These are phyloP conservation scores for Monilinia polystroma DNA, from an alignment of 2,329 filamentous ascomycete genomes.

Conservation along the genomic window DNA sequence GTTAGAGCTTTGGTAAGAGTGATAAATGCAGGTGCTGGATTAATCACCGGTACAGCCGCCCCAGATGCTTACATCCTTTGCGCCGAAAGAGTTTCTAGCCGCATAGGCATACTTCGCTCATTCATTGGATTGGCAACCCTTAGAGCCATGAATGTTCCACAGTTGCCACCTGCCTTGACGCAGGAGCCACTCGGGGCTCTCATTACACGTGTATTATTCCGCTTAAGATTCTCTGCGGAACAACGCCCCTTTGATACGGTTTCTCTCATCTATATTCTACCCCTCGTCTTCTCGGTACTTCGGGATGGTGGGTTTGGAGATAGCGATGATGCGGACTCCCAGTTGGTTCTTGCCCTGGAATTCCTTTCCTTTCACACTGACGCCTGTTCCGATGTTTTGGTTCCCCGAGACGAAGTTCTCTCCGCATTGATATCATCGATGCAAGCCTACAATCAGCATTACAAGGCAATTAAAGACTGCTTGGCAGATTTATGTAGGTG, in stretches of 20 bases:
- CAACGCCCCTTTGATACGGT: slow-evolving; percentile 91
- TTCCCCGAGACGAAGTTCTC: slow-evolving; percentile 75
- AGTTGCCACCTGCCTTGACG: slow-evolving; percentile 69
- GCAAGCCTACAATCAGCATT: slow-evolving; percentile 88
- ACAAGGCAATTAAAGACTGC: slow-evolving; percentile 92
- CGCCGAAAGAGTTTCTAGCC: slow-evolving; percentile 68
- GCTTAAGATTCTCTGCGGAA: slow-evolving; percentile 84
- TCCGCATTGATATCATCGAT: slow-evolving; percentile 74
- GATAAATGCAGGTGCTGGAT: slow-evolving; percentile 76
- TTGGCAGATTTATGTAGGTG: slow-evolving; percentile 82
- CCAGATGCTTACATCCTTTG: slow-evolving; percentile 78
- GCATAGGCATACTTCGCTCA: slow-evolving; percentile 72
- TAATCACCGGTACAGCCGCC: slow-evolving; percentile 78
- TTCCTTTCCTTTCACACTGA: slow-evolving; percentile 86
- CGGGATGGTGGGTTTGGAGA: slow-evolving; percentile 74
- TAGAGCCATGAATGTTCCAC: slow-evolving; percentile 70
- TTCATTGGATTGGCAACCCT: slow-evolving; percentile 89
- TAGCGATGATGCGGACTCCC: slow-evolving; percentile 81
- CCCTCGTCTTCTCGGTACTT: slow-evolving; percentile 76
- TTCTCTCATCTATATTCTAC: slow-evolving; percentile 83
- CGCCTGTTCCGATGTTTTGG: slow-evolving; percentile 68
- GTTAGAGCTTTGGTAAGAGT: slow-evolving; percentile 70
- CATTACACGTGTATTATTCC: slow-evolving; percentile 84
- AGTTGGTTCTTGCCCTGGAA: slow-evolving; percentile 85
- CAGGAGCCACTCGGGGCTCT: slow-evolving; percentile 81